Evolutionary conservation across 306 rosid species (phyloP), one percentile per base, ranked within the genome.

Genomic region (Nissolia schottii): DNA sequence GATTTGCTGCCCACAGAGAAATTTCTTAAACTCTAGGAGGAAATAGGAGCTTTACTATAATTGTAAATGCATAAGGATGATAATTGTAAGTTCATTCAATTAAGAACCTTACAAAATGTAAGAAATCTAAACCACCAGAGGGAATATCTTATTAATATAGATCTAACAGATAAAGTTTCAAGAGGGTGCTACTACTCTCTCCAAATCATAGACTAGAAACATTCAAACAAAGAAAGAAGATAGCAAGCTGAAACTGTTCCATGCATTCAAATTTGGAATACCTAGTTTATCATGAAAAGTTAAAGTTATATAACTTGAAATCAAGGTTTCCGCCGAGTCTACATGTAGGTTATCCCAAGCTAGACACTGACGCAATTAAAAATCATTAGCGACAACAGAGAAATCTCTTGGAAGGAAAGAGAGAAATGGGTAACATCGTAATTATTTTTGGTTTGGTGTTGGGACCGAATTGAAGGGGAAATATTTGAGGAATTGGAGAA

Each of bases 1-100:
- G 83, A 94, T 94, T 91, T 94, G 98, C 98, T 94, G 97, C 69
- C 55, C 35, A 71, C 41, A 58, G 48, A 57, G 16, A 64, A 81
- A 59, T 23, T 49, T 57, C 78, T 74, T 71, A 31, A 75, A 64
- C 70, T 45, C 19, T 49, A 27, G 27, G 18, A 7, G 25, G 5
- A 25, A 73, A 46, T 6, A 68, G 43, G 63, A 41, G 54, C 18
- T 72, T 54, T 72, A 49, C 23, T 71, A 55, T 31, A 34, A 40
- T 68, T 76, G 70, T 16, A 65, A 40, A 59, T 72, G 77, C 34
- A 79, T 29, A 77, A 62, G 68, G 48, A 7, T 74, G 22, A 20
- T 48, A 60, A 40, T 19, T 13, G 51, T 59, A 63, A 49, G 38
- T 24, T 56, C 41, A 34, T 9, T 59, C 19, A 37, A 76, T 55